Base-by-base conservation (phyloP, 495 filamentous ascomycete genomes). In the Annulohypoxylon stygium region DNA sequence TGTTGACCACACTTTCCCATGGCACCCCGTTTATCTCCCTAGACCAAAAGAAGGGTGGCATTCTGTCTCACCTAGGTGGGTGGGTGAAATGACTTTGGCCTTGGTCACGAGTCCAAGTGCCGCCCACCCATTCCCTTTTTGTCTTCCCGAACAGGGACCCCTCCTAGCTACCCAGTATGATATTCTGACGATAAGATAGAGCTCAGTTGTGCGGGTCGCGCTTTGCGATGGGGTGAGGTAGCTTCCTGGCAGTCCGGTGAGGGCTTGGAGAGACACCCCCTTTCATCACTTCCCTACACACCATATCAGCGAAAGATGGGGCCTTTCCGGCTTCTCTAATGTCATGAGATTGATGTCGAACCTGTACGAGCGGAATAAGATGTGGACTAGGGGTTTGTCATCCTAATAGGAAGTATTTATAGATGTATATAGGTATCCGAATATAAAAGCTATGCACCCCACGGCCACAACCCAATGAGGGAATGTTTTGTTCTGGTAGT, bases 21-120 rank as follows among this genome's bases (percentile, higher is more conserved):
- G 48, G 36, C 51, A 59, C 50, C 8, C 51, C 55, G 66, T 69
- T 33, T 75, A 47, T 63, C 64, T 76, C 67, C 69, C 65, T 53
- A 58, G 58, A 58, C 25, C 60, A 39, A 37, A 45, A 54, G 39
- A 65, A 72, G 59, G 77, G 75, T 75, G 72, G 67, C 61, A 79
- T 75, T 61, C 58, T 77, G 77, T 76, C 77, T 79, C 74, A 74
- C 70, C 75, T 76, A 78, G 76, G 72, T 75, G 67, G 75, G 72
- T 71, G 75, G 76, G 75, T 77, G 77, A 73, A 65, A 75, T 79
- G 77, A 77, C 77, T 75, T 68, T 69, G 25, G 68, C 54, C 62
- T 57, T 70, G 69, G 77, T 79, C 77, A 79, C 75, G 75, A 75
- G 77, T 75, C 67, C 18, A 63, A 74, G 66, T 74, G 71, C 64